Evolutionary conservation across 345 rosid genomes (phyloP).

Genomic region (Camelina sativa): DNA sequence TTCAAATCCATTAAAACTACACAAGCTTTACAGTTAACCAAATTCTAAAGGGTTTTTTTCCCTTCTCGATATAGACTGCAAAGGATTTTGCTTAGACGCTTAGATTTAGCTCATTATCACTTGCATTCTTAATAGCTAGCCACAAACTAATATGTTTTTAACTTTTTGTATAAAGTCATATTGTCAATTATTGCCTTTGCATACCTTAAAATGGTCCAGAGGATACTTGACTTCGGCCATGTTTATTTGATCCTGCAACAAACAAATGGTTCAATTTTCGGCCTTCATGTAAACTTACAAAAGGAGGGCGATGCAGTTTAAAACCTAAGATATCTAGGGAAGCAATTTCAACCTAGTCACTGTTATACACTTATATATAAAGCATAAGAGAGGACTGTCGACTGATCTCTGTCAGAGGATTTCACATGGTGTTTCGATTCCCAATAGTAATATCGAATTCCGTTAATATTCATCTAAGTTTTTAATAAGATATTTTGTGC

Average conservation of each 20-base stretch:
- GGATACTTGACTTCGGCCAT: constrained; percentile 90
- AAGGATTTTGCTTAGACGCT: constrained; percentile 2
- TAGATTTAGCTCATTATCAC: constrained; percentile 14
- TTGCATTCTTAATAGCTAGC: constrained; percentile 3
- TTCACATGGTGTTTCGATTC: not conserved
- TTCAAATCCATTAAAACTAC: constrained; percentile 27
- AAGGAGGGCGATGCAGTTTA: not conserved
- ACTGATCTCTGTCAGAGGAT: constrained; percentile 12
- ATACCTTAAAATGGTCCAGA: constrained; percentile 90
- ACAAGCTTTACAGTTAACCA: constrained; percentile 20
- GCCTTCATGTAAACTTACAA: constrained; percentile 25
- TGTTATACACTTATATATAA: not conserved
- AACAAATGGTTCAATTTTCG: constrained; percentile 5
- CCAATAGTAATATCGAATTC: not conserved
- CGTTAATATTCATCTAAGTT: not conserved
- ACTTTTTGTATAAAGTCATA: constrained; percentile 2
- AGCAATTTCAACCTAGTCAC: not conserved
- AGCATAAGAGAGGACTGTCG: not conserved
- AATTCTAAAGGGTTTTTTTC: not conserved
- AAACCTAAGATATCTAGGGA: not conserved
- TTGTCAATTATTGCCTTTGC: not conserved
- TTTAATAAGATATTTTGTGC: constrained; percentile 5
- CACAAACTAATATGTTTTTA: constrained; percentile 11
- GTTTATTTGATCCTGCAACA: constrained; percentile 86
- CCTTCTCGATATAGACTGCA: not conserved